Conservation (phyloP, 345 rosid species). For the Corymbia maculata region DNA sequence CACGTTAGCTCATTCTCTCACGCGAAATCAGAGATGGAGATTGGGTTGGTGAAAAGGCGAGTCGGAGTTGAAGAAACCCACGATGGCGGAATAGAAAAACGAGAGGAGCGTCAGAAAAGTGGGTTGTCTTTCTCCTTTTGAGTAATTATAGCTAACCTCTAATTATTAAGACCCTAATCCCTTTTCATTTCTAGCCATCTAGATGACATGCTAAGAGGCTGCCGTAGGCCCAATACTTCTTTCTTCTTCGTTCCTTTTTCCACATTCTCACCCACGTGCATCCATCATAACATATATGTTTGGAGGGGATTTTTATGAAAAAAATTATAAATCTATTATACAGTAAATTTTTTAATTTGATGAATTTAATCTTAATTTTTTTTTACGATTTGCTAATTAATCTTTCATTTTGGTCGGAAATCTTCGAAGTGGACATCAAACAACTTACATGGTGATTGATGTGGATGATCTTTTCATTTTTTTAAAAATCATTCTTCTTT, state of each 20-base stretch:
- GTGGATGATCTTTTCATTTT: not conserved
- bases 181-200: not conserved
- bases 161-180: not conserved
- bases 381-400: not conserved
- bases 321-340: not conserved
- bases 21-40: not conserved
- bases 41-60: not conserved
- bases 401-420: not conserved
- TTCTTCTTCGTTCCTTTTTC: not conserved
- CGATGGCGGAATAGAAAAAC: not conserved
- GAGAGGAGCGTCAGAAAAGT: not conserved
- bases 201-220: not conserved
- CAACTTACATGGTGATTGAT: too few species aligned
- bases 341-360: not conserved
- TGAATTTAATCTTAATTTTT: not conserved
- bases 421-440: not conserved
- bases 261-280: not conserved
- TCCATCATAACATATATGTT: not conserved
- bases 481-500: not conserved
- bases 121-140: not conserved
- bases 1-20: not conserved
- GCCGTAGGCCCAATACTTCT: not conserved
- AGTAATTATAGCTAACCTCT: not conserved
- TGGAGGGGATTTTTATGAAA: accelerated
- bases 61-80: not conserved